Percentiles rank a stretch among this genome's conserved stretches.
These are phyloP conservation scores for Mycocentrospora acerina DNA, from an alignment of 2,329 filamentous ascomycete genomes.

Conservation along the genomic window DNA sequence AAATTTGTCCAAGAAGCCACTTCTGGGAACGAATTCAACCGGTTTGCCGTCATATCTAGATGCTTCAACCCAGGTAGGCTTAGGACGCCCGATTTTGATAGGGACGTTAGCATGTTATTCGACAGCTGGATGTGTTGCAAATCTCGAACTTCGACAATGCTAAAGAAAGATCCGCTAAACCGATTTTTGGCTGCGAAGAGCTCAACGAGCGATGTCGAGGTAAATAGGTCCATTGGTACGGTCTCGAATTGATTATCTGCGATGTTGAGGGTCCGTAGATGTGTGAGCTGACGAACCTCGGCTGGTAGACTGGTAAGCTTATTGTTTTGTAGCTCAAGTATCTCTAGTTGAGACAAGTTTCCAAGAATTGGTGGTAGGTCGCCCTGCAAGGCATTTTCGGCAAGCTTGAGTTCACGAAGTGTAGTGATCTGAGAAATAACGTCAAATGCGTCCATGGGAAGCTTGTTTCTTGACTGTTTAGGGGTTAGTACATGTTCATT, in stretches of 20 bases:
- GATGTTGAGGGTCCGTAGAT: constrained; percentile 75
- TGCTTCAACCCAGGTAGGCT: constrained; percentile 70
- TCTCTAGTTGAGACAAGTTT: constrained; percentile 69
- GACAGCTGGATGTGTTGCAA: constrained; percentile 78
- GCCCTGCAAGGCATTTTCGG: constrained; percentile 42
- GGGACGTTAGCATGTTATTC: constrained; percentile 66
- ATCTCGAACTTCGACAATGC: constrained; percentile 59
- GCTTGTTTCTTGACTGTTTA: constrained; percentile 72
- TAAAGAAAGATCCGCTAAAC: constrained; percentile 69
- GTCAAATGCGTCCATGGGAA: constrained; percentile 71
- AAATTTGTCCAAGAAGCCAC: constrained; percentile 74
- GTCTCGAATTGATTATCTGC: constrained; percentile 74
- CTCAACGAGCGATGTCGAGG: constrained; percentile 69
- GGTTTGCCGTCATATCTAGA: constrained; percentile 78
- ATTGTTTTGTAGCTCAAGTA: constrained; percentile 81
- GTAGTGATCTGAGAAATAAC: constrained; percentile 71
- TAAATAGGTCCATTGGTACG: constrained; percentile 70
- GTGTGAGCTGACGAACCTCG: constrained; percentile 65
- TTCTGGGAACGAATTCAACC: constrained; percentile 70
- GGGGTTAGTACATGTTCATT: constrained; percentile 10
- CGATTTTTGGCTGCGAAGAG: constrained; percentile 77
- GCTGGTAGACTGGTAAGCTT: constrained; percentile 70
- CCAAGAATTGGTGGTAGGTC: constrained; percentile 63
- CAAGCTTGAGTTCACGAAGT: constrained; percentile 78
- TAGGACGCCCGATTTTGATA: constrained; percentile 55